Evolutionary conservation across 2,329 filamentous ascomycete species (phyloP), one percentile per base, ranked within the genome.

Genomic region (Diaporthe velutina): DNA sequence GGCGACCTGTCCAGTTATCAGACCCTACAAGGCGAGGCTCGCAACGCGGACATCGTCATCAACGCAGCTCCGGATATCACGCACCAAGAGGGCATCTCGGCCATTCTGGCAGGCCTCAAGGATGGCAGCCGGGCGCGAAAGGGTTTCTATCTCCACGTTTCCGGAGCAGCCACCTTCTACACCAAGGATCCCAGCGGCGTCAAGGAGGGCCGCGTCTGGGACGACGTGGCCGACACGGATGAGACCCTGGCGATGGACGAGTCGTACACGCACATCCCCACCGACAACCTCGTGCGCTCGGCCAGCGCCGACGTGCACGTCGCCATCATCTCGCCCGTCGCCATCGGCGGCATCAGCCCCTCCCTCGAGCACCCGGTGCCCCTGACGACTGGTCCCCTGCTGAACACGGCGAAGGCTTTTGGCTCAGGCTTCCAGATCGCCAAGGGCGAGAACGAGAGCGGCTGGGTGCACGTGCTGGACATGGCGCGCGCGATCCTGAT

Each of bases 91-190:
- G 73, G 77, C 42, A 76, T 74, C 55, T 58, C 68, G 4, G 73
- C 64, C 35, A 70, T 75, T 42, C 73, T 75, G 48, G 64, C 73
- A 6, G 72, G 76, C 3, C 25, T 61, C 10, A 74, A 70, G 5
- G 50, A 76, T 54, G 25, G 48, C 54, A 40, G 17, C 22, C 75
- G 38, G 7, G 52, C 15, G 2, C 45, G 42, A 3, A 77, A 73
- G 71, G 54, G 67, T 4, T 78, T 76, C 48, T 77, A 77, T 50
- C 73, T 78, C 40, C 77, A 78, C 61, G 73, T 76, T 8, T 76
- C 77, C 1, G 76, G 77, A 28, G 76, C 76, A 7, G 76, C 68
- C 7, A 73, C 76, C 22, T 74, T 77, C 60, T 77, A 75, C 52
- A 58, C 75, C 60, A 67, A 67, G 64, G 57, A 77, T 33, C 68